These are phyloP conservation scores for Apophysomyces sp. DNA, from an alignment of 371 early-diverging fungal species.

Conservation along the genomic window DNA sequence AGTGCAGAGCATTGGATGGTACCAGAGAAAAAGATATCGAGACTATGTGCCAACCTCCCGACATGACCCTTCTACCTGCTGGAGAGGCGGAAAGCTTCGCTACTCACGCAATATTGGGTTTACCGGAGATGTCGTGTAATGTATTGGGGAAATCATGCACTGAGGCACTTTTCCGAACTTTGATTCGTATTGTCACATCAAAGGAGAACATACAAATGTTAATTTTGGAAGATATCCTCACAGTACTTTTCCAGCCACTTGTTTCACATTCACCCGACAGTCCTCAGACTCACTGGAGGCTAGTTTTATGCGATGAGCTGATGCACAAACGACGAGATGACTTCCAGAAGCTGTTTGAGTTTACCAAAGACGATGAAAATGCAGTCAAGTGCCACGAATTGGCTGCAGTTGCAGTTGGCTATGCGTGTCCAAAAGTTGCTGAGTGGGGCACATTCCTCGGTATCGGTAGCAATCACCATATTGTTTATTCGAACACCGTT, in stretches of 20 bases:
- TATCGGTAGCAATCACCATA: not conserved
- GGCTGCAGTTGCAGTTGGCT: constrained; percentile 29
- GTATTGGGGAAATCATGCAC: not conserved
- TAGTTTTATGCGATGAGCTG: constrained; percentile 10
- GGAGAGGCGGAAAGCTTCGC: not conserved
- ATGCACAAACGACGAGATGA: constrained; percentile 13
- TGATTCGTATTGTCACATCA: constrained; percentile 13
- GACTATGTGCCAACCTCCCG: not conserved
- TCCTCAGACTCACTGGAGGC: constrained; percentile 8
- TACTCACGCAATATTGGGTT: not conserved
- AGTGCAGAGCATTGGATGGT: not conserved
- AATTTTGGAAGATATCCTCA: constrained; percentile 18
- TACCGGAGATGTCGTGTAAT: not conserved
- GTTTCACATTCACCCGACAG: not conserved
- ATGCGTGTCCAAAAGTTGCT: constrained; percentile 5
- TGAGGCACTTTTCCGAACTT: constrained; percentile 6
- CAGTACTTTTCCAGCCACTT: constrained; percentile 15
- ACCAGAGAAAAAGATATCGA: not conserved
- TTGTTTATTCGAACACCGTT: constrained; percentile 8
- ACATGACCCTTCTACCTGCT: not conserved
- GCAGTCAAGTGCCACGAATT: constrained; percentile 30
- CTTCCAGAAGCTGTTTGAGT: constrained; percentile 17
- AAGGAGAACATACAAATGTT: constrained; percentile 22
- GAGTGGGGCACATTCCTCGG: constrained; percentile 18
- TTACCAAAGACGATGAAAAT: constrained; percentile 22